Conservation (phyloP, 305 asterid species). For the Fraxinus xanthoxyloides region DNA sequence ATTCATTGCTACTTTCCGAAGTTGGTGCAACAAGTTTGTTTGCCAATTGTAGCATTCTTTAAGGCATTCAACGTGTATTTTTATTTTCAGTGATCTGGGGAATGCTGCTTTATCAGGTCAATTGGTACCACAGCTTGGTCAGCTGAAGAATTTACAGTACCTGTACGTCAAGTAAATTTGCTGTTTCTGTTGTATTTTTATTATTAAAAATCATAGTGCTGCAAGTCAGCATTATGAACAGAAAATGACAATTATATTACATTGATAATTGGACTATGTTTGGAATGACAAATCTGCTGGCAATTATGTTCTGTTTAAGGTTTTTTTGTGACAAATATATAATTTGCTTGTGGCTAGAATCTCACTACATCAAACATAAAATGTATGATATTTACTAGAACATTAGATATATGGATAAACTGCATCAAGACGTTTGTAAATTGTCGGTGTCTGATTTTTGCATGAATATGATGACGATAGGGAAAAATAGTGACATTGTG, state of each 20-base stretch:
- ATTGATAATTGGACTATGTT: not conserved
- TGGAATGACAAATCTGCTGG: not conserved
- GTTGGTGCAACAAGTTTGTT: conserved; percentile 9
- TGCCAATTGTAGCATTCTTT: conserved; percentile 4
- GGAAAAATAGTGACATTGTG: not conserved
- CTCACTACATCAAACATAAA: not conserved
- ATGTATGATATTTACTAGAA: not conserved
- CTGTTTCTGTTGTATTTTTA: not conserved
- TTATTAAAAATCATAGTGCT: not conserved
- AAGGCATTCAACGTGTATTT: conserved; percentile 14
- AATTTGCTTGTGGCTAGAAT: not conserved
- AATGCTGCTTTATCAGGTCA: conserved; percentile 95
- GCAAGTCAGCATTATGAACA: not conserved
- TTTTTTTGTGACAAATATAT: not conserved
- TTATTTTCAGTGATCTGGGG: conserved; percentile 76
- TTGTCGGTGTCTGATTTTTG: not conserved
- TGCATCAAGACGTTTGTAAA: not conserved
- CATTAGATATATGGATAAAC: not conserved
- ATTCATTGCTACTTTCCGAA: not conserved
- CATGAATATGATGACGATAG: not conserved
- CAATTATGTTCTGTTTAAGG: not conserved
- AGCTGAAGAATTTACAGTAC: conserved; percentile 91
- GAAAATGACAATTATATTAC: not conserved
- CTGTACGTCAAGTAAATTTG: conserved; percentile 49
- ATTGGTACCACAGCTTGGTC: conserved; percentile 86